A percentile compares a stretch with the other conserved stretches of the same genome.
These are phyloP conservation scores for Phytophthora foliorum DNA, from an alignment of 352 stramenopile genomes.

Conservation along the genomic window DNA sequence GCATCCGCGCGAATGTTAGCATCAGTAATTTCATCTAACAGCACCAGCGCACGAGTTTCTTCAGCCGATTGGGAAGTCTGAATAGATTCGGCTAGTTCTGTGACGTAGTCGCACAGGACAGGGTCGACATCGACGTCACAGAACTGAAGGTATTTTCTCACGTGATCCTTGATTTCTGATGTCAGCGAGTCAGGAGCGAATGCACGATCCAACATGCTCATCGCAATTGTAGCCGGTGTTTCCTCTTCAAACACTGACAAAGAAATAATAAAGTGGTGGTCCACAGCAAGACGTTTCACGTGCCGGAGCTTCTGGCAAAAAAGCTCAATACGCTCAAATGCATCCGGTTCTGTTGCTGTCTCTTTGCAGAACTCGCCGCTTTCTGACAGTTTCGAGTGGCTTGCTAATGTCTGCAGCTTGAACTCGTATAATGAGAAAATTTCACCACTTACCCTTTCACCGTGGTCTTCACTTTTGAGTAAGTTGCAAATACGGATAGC, in stretches of 20 bases:
- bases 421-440: conserved; percentile 37
- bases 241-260: conserved; percentile 64
- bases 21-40: conserved; percentile 48
- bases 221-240: conserved; percentile 71
- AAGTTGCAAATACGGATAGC: conserved; percentile 48
- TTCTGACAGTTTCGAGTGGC: not conserved
- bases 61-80: conserved; percentile 27
- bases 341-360: not conserved
- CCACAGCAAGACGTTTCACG: conserved; percentile 54
- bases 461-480: conserved; percentile 16
- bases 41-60: conserved; percentile 40
- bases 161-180: conserved; percentile 53
- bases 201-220: conserved; percentile 79
- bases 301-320: conserved; percentile 58
- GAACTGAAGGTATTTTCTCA: conserved; percentile 56
- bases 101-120: conserved; percentile 60
- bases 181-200: conserved; percentile 42
- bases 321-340: conserved; percentile 39
- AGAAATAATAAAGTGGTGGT: conserved; percentile 70
- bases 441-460: not conserved
- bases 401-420: conserved; percentile 23
- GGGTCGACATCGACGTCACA: conserved; percentile 48
- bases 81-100: conserved; percentile 52
- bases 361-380: not conserved
- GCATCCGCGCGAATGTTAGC: conserved; percentile 41